Percentiles rank a stretch among this genome's conserved stretches.
Conservation (phyloP, 306 rosid species). For the Quercus suber region DNA sequence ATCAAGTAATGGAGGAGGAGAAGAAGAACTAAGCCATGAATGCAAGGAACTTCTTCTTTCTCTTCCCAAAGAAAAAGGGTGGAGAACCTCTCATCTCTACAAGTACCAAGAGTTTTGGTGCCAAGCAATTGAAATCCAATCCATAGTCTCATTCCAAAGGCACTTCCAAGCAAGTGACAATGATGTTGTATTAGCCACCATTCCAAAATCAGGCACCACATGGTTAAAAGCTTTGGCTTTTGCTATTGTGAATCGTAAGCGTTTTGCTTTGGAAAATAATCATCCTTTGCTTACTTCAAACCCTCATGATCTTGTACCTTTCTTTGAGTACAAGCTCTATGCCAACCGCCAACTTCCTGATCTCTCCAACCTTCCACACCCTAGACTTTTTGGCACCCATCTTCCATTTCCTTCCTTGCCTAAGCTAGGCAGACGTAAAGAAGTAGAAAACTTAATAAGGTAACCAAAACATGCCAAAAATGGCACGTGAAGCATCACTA, state of each 20-base stretch:
- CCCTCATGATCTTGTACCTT: slow-evolving; percentile 48
- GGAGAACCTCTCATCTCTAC: slow-evolving; percentile 35
- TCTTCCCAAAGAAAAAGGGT: slow-evolving; percentile 53
- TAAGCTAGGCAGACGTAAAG: not conserved
- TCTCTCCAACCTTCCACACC: slow-evolving; percentile 29
- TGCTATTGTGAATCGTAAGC: slow-evolving; percentile 29
- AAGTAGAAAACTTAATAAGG: no score
- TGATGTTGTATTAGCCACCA: slow-evolving; percentile 38
- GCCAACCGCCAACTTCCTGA: slow-evolving; percentile 30
- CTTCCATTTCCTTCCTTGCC: slow-evolving; percentile 40
- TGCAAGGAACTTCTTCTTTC: slow-evolving; percentile 34
- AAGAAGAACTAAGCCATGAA: slow-evolving; percentile 25
- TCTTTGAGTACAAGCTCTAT: slow-evolving; percentile 8
- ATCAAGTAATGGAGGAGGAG: slow-evolving; percentile 6
- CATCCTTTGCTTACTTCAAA: slow-evolving; percentile 52
- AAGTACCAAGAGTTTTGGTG: slow-evolving; percentile 56
- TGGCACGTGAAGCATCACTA: no score
- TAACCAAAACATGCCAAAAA: no score
- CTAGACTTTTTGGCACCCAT: slow-evolving; percentile 58
- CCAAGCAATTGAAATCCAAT: slow-evolving; percentile 34
- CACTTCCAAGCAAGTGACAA: slow-evolving; percentile 48
- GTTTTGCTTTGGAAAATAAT: not conserved
- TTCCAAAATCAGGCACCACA: slow-evolving; percentile 66
- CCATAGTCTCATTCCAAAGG: slow-evolving; percentile 42
- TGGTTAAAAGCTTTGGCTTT: slow-evolving; percentile 65